These are phyloP conservation scores for Macrophomina phaseolina DNA, from an alignment of 2,329 filamentous ascomycete genomes.

Conservation along the genomic window DNA sequence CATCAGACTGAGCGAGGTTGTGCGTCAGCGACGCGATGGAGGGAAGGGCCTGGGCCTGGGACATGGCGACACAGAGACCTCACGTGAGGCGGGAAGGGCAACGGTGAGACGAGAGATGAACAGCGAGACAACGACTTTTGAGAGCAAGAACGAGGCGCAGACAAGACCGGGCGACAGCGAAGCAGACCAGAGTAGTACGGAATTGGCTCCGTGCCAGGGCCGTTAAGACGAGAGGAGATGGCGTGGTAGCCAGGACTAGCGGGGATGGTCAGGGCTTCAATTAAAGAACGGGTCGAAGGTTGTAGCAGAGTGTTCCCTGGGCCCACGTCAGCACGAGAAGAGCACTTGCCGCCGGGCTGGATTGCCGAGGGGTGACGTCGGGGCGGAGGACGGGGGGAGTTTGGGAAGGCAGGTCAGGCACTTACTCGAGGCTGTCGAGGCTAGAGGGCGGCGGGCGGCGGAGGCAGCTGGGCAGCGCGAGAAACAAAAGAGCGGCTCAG, in stretches of 20 bases:
- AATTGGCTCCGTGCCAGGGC: neutral
- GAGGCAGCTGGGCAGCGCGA: neutral
- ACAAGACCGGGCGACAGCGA: neutral
- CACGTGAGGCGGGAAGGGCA: slow-evolving; percentile 20
- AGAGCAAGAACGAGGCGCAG: neutral
- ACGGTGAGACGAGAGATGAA: neutral
- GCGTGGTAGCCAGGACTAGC: slow-evolving; percentile 1
- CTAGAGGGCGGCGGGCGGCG: neutral
- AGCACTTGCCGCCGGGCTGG: slow-evolving; percentile 3
- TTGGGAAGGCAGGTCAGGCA: neutral
- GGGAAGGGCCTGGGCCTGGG: slow-evolving; percentile 45
- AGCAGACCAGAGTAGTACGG: neutral
- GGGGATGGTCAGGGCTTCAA: slow-evolving; percentile 10
- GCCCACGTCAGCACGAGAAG: slow-evolving; percentile 10
- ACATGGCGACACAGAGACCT: slow-evolving; percentile 29
- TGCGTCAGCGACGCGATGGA: slow-evolving; percentile 47
- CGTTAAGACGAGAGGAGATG: slow-evolving; percentile 6
- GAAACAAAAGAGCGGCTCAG: slow-evolving; percentile 21
- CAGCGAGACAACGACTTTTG: slow-evolving; percentile 1
- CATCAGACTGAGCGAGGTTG: slow-evolving; percentile 38
- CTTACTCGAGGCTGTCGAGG: slow-evolving; percentile 20
- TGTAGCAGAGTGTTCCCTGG: neutral
- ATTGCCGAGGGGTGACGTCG: slow-evolving; percentile 11
- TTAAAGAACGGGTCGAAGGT: slow-evolving; percentile 9
- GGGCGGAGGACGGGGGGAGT: neutral